phyloP scores from a whole-genome alignment of 352 stramenopile species.

The Thalassiosira tumida region DNA sequence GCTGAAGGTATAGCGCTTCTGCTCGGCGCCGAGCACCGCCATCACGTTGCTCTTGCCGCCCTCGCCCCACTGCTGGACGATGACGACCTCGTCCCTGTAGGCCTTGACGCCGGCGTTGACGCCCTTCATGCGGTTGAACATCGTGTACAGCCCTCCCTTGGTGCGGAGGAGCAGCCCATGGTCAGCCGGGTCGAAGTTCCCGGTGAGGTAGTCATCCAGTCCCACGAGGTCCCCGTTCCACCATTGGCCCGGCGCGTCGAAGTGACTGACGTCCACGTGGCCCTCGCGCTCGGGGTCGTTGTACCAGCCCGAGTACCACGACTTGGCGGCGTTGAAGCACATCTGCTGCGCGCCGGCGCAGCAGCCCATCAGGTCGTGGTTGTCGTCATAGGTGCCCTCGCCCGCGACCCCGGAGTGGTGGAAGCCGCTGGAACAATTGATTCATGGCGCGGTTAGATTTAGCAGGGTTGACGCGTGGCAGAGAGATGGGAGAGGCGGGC shows the following conservation, averaged over 20 bases:
- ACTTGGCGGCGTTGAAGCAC: constrained; percentile 47
- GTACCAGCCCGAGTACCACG: constrained; percentile 36
- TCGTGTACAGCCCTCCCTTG: constrained; percentile 8
- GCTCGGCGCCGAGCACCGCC: not conserved
- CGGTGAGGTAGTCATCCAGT: constrained; percentile 26
- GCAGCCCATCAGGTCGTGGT: constrained; percentile 40
- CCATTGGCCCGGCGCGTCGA: constrained; percentile 33
- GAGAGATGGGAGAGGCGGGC: constrained; percentile 25
- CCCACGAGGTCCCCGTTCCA: constrained; percentile 32
- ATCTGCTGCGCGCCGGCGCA: constrained; percentile 48
- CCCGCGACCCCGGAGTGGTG: constrained; percentile 35
- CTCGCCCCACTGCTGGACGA: constrained; percentile 17
- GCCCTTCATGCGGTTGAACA: constrained; percentile 36
- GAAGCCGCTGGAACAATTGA: constrained; percentile 39
- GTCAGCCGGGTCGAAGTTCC: constrained; percentile 12
- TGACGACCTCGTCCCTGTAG: constrained; percentile 23
- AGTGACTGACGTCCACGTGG: constrained; percentile 21
- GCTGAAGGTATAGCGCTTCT: constrained; percentile 11
- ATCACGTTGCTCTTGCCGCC: constrained; percentile 2
- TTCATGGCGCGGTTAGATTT: constrained; percentile 13
- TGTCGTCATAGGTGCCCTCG: constrained; percentile 40
- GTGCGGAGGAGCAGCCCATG: constrained; percentile 9
- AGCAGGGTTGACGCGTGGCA: not conserved
- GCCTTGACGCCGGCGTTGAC: constrained; percentile 12
- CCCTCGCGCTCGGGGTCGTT: constrained; percentile 10